Evolutionary conservation across 495 filamentous ascomycete genomes (phyloP).

Genomic region (Penicillium goetzii): DNA sequence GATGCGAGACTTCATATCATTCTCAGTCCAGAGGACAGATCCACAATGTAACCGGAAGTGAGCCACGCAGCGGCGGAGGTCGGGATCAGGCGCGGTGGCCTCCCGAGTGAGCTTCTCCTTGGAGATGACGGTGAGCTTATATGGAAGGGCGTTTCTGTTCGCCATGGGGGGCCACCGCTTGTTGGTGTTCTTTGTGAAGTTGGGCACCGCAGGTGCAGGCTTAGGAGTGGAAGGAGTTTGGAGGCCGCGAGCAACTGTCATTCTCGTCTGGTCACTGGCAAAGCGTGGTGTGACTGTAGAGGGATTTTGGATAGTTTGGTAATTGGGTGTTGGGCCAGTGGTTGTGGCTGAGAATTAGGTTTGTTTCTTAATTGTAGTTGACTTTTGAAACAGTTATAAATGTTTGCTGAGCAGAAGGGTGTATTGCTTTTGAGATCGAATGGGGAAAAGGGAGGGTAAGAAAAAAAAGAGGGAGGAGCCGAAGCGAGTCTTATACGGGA

Average conservation of each 20-base stretch:
- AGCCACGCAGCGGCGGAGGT: constrained; percentile 47
- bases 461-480: constrained; percentile 9
- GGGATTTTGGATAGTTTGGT: not conserved
- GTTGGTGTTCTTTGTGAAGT: constrained; percentile 38
- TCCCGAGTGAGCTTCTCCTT: constrained; percentile 48
- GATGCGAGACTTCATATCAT: constrained; percentile 49
- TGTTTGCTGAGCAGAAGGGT: not conserved
- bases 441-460: constrained; percentile 4
- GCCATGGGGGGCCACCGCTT: constrained; percentile 50
- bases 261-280: constrained; percentile 14
- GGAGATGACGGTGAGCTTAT: constrained; percentile 48
- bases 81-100: constrained; percentile 46
- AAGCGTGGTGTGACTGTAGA: not conserved
- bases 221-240: constrained; percentile 25
- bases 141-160: constrained; percentile 46
- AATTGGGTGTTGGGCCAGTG: not conserved
- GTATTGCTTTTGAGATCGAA: constrained; percentile 7
- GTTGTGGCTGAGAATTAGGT: not conserved
- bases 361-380: not conserved
- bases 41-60: constrained; percentile 47
- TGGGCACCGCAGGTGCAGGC: constrained; percentile 25
- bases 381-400: not conserved
- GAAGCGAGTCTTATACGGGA: constrained; percentile 25
- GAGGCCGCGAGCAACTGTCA: constrained; percentile 25
- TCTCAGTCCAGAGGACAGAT: constrained; percentile 47